Evolutionary conservation across 805 yeast genomes (phyloP).

Genomic region (Starmerella floris): DNA sequence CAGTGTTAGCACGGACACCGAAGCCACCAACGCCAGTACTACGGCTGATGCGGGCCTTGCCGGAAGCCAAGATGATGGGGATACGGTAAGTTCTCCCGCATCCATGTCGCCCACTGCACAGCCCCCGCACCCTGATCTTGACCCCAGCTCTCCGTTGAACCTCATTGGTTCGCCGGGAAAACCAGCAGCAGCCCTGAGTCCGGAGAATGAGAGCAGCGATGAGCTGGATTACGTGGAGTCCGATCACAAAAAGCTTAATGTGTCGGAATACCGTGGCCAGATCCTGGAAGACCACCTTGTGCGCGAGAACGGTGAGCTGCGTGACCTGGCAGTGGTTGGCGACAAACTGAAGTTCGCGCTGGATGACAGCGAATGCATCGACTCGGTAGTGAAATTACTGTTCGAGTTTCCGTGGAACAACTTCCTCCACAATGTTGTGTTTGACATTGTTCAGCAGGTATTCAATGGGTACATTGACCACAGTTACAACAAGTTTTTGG

Average conservation of each 20-base stretch:
- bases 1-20: conserved; percentile 20
- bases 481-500: conserved; percentile 69
- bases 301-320: conserved; percentile 24
- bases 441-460: conserved; percentile 89
- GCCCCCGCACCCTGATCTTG: not conserved
- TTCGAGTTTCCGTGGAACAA: conserved; percentile 92
- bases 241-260: conserved; percentile 10
- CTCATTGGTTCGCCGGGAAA: conserved; percentile 4
- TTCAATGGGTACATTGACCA: conserved; percentile 76
- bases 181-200: conserved; percentile 15
- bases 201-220: conserved; percentile 13
- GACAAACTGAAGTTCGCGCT: conserved; percentile 74
- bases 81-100: not conserved
- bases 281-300: conserved; percentile 19
- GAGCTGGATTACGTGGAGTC: conserved; percentile 9
- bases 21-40: not conserved
- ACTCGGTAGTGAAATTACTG: conserved; percentile 58
- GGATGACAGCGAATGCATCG: conserved; percentile 57
- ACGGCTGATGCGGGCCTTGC: not conserved
- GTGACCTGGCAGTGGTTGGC: conserved; percentile 63
- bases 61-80: not conserved
- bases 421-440: conserved; percentile 91
- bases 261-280: conserved; percentile 9
- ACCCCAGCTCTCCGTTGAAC: not conserved
- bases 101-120: not conserved